Base-by-base conservation (phyloP, 2,329 filamentous ascomycete species). In the Coccinonectria pachysandricola region DNA sequence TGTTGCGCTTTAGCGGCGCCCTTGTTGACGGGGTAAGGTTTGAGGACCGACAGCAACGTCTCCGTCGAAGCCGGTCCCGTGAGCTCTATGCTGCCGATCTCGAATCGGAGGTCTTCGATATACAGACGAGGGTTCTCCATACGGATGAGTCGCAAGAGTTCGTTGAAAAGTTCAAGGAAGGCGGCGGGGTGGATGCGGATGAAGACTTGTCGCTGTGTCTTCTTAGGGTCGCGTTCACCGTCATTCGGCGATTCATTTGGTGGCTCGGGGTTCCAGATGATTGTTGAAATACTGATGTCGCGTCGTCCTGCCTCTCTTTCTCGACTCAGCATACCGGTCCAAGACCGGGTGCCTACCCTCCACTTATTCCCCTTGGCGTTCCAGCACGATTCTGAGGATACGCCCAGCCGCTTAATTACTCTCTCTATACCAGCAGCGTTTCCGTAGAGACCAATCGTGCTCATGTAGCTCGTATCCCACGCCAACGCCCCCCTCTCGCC, bases 401-500 rank as follows among this genome's bases (percentile, higher is more conserved):
- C 53, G 1, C 80, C 77, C 2, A 94, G 42, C 5, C 64, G 65
- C 43, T 63, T 73, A 17, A 96, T 51, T 7, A 88, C 62, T 19
- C 70, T 68, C 29, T 75, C 62, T 20, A 94, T 59, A 27, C 76
- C 77, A 15, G 60, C 54, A 20, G 71, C 60, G 9, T 63, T 58
- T 0, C 87, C 91, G 40, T 79, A 76, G 4, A 96, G 50, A 9
- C 78, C 69, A 38, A 96, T 79, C 2, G 85, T 94, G 41, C 83
- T 82, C 62, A 91, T 80, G 50, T 95, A 98, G 51, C 87, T 96
- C 63, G 75, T 83, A 55, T 98, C 91, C 86, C 88, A 96, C 1
- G 77, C 77, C 21, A 96, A 64, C 12, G 79, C 79, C 5, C 91
- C 87, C 38, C 78, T 73, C 27, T 78, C 68, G 15, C 76, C 75